Percentiles rank a stretch among this genome's conserved stretches.
phyloP scores from a whole-genome alignment of 345 rosid species.

The Gossypium longicalyx region DNA sequence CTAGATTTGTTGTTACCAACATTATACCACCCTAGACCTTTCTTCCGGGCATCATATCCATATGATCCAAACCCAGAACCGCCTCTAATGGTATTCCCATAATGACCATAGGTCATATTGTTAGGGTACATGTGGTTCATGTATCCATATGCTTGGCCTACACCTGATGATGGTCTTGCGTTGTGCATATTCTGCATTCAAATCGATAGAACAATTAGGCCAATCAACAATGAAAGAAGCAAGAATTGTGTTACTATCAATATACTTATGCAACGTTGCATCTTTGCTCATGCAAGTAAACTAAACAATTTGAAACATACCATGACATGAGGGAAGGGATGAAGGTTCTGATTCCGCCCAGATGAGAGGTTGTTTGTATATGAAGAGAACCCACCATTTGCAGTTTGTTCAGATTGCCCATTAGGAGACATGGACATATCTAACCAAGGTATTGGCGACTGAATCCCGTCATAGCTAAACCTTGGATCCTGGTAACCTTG shows the following conservation, averaged over 20 bases:
- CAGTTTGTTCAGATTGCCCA: constrained; percentile 28
- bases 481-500: constrained; percentile 46
- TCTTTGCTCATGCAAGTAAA: neutral
- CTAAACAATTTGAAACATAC: constrained; percentile 29
- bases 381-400: constrained; percentile 26
- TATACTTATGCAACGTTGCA: neutral
- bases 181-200: constrained; percentile 36
- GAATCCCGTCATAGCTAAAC: constrained; percentile 42
- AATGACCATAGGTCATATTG: constrained; percentile 46
- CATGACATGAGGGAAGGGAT: constrained; percentile 30
- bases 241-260: neutral
- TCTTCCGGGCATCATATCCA: constrained; percentile 57
- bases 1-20: constrained; percentile 51
- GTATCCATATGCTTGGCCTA: constrained; percentile 41
- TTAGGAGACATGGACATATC: constrained; percentile 30
- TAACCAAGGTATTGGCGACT: constrained; percentile 31
- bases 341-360: constrained; percentile 42
- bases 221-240: neutral
- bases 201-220: constrained; percentile 6
- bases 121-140: constrained; percentile 49
- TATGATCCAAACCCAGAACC: constrained; percentile 51
- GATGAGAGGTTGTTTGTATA: constrained; percentile 33
- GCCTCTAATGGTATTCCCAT: constrained; percentile 39
- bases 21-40: constrained; percentile 55
- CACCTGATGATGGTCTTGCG: constrained; percentile 34